Evolutionary conservation across 345 rosid species (phyloP).

Genomic region (Pistacia vera): DNA sequence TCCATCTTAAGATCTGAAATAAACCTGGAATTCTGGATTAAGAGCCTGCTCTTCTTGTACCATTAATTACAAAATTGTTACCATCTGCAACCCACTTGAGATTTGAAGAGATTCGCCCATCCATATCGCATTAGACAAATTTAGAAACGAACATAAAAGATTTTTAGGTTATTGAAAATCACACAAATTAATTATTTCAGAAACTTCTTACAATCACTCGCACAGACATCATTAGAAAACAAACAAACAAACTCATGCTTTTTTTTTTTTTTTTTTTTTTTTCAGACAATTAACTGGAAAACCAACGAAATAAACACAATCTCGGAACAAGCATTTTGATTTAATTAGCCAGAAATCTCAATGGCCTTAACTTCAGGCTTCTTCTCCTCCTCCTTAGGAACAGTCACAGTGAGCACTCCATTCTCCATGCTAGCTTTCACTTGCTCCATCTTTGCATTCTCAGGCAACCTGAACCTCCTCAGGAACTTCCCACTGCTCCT

Average conservation of each 20-base stretch:
- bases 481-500: conserved; percentile 42
- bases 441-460: conserved; percentile 38
- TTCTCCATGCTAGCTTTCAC: conserved; percentile 59
- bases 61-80: no score
- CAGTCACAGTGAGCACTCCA: conserved; percentile 49
- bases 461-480: conserved; percentile 50
- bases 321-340: background rate
- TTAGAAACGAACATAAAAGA: no score
- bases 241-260: background rate
- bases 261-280: no score
- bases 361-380: conserved; percentile 45
- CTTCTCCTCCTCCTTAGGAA: conserved; percentile 42
- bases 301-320: background rate
- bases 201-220: background rate
- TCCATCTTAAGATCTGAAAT: no score
- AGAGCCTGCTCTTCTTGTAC: no score
- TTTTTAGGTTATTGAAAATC: background rate
- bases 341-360: conserved; percentile 44
- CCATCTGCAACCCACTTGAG: no score
- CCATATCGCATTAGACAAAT: no score
- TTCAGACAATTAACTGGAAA: background rate
- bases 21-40: no score
- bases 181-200: background rate
- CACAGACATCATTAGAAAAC: background rate
- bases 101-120: no score